Evolutionary conservation across 176 grass and related monocot species (phyloP).

Genomic region (Thinopyrum elongatum): DNA sequence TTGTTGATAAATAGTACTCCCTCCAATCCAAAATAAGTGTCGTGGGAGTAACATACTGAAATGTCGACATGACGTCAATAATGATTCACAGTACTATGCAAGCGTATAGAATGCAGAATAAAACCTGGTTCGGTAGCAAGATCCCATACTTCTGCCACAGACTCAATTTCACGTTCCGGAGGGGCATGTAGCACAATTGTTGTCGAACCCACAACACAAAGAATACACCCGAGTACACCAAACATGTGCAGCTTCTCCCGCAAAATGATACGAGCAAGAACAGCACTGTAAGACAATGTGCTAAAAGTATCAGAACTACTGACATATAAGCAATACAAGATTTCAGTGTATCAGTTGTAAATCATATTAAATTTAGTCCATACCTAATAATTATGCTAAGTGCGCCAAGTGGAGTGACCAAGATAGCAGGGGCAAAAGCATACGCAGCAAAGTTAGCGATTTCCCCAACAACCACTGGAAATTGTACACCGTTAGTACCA

Average conservation of each 20-base stretch:
- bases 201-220: constrained; percentile 95
- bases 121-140: constrained; percentile 94
- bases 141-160: constrained; percentile 89
- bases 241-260: constrained; percentile 89
- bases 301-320: constrained; percentile 25
- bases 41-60: neutral
- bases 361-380: neutral
- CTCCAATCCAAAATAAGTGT: no score
- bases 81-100: neutral
- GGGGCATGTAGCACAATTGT: constrained; percentile 98
- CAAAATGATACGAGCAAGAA: constrained; percentile 91
- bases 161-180: constrained; percentile 81
- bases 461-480: constrained; percentile 96
- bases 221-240: constrained; percentile 85
- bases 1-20: neutral
- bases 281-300: constrained; percentile 51
- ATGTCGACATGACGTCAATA: neutral
- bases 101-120: neutral
- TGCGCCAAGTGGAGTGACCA: constrained; percentile 97
- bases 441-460: constrained; percentile 95
- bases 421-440: constrained; percentile 96
- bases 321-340: constrained; percentile 9
- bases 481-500: constrained; percentile 1
- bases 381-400: constrained; percentile 97
- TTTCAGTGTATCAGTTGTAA: neutral